phyloP scores from a whole-genome alignment of 2,329 filamentous ascomycete species.

The Trichoderma sp. region DNA sequence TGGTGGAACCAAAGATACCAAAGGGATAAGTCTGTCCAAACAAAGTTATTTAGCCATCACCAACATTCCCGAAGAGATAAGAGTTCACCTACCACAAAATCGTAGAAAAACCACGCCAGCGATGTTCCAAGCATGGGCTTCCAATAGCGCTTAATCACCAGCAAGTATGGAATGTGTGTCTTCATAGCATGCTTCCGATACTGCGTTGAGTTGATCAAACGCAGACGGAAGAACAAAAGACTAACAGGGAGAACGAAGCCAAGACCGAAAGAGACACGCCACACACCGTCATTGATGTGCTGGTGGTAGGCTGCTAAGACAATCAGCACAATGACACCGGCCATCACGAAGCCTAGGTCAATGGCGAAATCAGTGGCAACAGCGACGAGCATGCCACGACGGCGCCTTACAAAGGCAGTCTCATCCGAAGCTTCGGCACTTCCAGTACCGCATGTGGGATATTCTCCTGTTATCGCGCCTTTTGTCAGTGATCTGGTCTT shows the following conservation, averaged over 20 bases:
- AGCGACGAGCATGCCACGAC: constrained; percentile 31
- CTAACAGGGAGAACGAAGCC: constrained; percentile 33
- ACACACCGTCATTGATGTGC: constrained; percentile 39
- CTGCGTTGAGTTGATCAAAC: constrained; percentile 48
- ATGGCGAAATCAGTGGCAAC: constrained; percentile 44
- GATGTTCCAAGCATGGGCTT: constrained; percentile 50
- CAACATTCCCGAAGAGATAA: no score
- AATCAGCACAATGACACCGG: constrained; percentile 44
- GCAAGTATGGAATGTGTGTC: constrained; percentile 26
- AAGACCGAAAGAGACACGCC: constrained; percentile 37
- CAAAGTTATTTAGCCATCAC: neutral
- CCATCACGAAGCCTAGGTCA: constrained; percentile 36
- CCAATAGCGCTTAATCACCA: constrained; percentile 36
- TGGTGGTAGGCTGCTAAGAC: constrained; percentile 38
- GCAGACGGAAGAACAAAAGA: constrained; percentile 54
- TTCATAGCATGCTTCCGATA: constrained; percentile 30
- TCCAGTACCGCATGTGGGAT: constrained; percentile 30
- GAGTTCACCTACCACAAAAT: constrained; percentile 24
- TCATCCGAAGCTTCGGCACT: constrained; percentile 31
- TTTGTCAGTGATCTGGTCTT: neutral
- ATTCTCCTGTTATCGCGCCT: constrained; percentile 26
- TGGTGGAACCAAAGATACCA: constrained; percentile 27
- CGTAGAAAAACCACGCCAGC: constrained; percentile 47
- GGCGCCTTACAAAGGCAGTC: constrained; percentile 25
- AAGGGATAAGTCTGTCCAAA: constrained; percentile 25